Evolutionary conservation across 1,139 yeast species (phyloP), one percentile per base, ranked within the genome.

Genomic region (Pichia sp.): DNA sequence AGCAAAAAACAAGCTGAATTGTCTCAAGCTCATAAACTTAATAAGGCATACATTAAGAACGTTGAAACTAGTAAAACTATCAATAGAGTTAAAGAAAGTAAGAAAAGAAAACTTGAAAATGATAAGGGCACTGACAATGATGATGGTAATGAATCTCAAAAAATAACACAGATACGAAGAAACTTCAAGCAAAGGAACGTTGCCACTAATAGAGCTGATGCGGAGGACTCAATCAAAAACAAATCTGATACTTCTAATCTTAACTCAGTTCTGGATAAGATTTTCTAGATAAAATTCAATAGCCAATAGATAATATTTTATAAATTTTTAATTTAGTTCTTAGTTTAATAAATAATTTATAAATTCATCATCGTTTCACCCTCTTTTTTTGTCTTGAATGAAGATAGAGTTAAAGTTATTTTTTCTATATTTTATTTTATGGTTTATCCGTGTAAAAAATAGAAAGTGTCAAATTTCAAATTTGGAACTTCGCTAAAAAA

Each of bases 1-100:
- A 80, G 92, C 45, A 87, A 87, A 65, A 70, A 92, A 59, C 81
- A 90, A 45, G 76, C 94, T 52, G 97, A 94, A 63, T 76, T 92
- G 38, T 78, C 95, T 1, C 96, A 87, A 63, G 96, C 95, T 43
- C 84, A 82, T 50, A 83, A 86, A 57, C 74, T 90, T 64, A 90
- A 89, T 66, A 87, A 87, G 66, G 76, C 82, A 26, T 94, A 83
- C 61, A 74, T 90, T 47, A 76, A 76, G 54, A 90, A 89, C 57
- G 92, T 92, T 32, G 97, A 90, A 61, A 80, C 78, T 56, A 81
- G 95, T 50, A 87, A 87, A 71, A 82, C 82, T 82, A 73, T 87
- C 48, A 72, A 75, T 33, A 79, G 80, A 46, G 86, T 89, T 25
- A 67, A 77, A 56, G 51, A 55, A 67, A 67, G 76, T 56, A 51